A percentile compares a stretch with the other conserved stretches of the same genome.
phyloP scores from a whole-genome alignment of 108 stramenopile genomes.

The Skeletonema costatum region DNA sequence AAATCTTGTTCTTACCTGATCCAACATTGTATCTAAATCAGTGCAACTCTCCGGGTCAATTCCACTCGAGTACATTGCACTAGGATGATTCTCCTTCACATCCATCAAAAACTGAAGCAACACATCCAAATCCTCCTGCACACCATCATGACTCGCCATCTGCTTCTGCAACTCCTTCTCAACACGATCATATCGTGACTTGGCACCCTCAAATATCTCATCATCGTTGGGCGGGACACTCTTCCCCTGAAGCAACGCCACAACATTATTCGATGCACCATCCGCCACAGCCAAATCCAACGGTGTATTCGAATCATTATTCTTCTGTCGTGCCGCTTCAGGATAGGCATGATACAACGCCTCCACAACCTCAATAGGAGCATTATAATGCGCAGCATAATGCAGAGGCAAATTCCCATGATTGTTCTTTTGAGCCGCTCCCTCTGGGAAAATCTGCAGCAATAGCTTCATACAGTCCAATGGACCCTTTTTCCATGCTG shows the following conservation, averaged over 20 bases:
- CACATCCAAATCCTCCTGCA: constrained; percentile 76
- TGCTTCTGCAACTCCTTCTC: constrained; percentile 79
- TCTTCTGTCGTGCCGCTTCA: constrained; percentile 81
- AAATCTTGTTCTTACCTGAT: constrained; percentile 60
- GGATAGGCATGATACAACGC: constrained; percentile 84
- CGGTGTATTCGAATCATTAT: constrained; percentile 88
- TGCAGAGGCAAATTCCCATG: constrained; percentile 86
- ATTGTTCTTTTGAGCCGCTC: constrained; percentile 87
- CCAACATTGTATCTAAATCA: constrained; percentile 66
- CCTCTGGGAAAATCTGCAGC: constrained; percentile 81
- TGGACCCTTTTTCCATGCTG: constrained; percentile 91
- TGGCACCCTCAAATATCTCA: constrained; percentile 72
- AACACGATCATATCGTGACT: constrained; percentile 70
- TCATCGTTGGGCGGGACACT: constrained; percentile 79
- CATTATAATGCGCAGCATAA: constrained; percentile 88
- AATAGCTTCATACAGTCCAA: constrained; percentile 80
- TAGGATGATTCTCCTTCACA: constrained; percentile 73
- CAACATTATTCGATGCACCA: constrained; percentile 80
- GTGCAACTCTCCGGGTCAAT: constrained; percentile 42
- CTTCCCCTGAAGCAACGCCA: constrained; percentile 84
- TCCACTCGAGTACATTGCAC: constrained; percentile 73
- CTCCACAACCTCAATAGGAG: constrained; percentile 84
- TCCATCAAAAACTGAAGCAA: constrained; percentile 77
- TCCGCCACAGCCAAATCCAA: constrained; percentile 87
- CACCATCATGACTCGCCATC: constrained; percentile 61